Percentiles rank a stretch among this genome's conserved stretches.
phyloP scores from a whole-genome alignment of 1,284 basidiomycete species.

The Testicularia cyperi region DNA sequence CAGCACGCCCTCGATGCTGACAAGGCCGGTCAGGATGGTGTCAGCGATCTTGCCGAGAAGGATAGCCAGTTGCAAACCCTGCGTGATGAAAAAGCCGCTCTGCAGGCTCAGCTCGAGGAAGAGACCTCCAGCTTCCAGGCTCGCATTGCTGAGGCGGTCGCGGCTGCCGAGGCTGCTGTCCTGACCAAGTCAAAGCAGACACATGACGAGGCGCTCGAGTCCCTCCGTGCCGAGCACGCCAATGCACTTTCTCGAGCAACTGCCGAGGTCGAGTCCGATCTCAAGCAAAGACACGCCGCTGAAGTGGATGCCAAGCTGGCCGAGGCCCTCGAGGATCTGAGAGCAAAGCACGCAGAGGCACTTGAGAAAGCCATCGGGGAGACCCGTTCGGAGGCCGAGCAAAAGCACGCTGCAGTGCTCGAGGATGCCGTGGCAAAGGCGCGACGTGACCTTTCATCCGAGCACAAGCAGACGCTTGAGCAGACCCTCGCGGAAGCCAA shows the following conservation, averaged over 20 bases:
- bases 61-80: slow-evolving; percentile 20
- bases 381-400: slow-evolving; percentile 13
- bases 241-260: slow-evolving; percentile 3
- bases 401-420: slow-evolving; percentile 24
- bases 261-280: slow-evolving; percentile 14
- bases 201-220: slow-evolving; percentile 9
- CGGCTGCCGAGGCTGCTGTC: slow-evolving; percentile 29
- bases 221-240: slow-evolving; percentile 1
- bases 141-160: slow-evolving; percentile 32
- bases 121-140: slow-evolving; percentile 9
- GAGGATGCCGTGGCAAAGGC: slow-evolving; percentile 24
- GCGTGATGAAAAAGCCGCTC: slow-evolving; percentile 1
- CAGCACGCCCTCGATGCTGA: slow-evolving; percentile 12
- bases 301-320: slow-evolving; percentile 21
- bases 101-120: slow-evolving; percentile 10
- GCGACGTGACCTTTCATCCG: slow-evolving; percentile 24
- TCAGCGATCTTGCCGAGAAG: slow-evolving; percentile 19
- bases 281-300: slow-evolving; percentile 23
- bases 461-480: slow-evolving; percentile 22
- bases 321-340: slow-evolving; percentile 19
- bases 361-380: slow-evolving; percentile 9
- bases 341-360: slow-evolving; percentile 7
- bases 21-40: slow-evolving; percentile 11
- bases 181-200: slow-evolving; percentile 10
- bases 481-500: slow-evolving; percentile 12